Evolutionary conservation across 495 filamentous ascomycete genomes (phyloP).

Genomic region (Patellaria atrata): DNA sequence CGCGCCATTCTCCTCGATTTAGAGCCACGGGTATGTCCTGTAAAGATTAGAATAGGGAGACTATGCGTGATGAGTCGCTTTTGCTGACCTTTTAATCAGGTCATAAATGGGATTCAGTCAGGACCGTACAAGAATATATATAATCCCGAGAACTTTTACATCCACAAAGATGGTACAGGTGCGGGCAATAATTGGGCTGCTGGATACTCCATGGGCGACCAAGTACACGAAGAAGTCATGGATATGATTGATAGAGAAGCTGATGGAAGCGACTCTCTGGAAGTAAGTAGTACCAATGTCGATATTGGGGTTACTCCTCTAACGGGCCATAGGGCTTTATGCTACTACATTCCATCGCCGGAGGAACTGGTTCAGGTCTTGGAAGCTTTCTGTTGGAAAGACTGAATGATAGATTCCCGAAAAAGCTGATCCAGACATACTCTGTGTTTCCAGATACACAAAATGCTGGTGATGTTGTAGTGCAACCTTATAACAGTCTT

Average conservation of each 20-base stretch:
- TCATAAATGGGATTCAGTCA: conserved; percentile 82
- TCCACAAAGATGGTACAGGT: conserved; percentile 78
- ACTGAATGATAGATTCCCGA: conserved; percentile 94
- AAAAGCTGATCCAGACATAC: conserved; percentile 98
- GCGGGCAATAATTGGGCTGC: conserved; percentile 98
- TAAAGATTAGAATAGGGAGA: not conserved
- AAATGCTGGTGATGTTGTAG: conserved; percentile 73
- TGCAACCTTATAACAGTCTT: conserved; percentile 95
- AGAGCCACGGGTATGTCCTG: conserved; percentile 61
- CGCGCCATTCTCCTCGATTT: conserved; percentile 90
- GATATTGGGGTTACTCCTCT: not conserved
- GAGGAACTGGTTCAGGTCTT: conserved; percentile 86
- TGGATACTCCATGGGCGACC: conserved; percentile 83
- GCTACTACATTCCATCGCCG: conserved; percentile 95
- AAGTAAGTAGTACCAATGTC: conserved; percentile 34
- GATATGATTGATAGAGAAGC: conserved; percentile 99
- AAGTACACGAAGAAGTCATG: conserved; percentile 90
- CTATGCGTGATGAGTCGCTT: not conserved
- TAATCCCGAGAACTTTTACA: conserved; percentile 97
- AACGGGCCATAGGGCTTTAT: conserved; percentile 61
- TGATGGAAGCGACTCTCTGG: conserved; percentile 91
- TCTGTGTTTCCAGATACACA: conserved; percentile 93
- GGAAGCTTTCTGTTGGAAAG: conserved; percentile 91
- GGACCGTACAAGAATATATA: conserved; percentile 95
- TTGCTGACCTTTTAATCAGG: conserved; percentile 31